These are phyloP conservation scores for Fraxinus anomala DNA, from an alignment of 257 asterid species.

Conservation along the genomic window DNA sequence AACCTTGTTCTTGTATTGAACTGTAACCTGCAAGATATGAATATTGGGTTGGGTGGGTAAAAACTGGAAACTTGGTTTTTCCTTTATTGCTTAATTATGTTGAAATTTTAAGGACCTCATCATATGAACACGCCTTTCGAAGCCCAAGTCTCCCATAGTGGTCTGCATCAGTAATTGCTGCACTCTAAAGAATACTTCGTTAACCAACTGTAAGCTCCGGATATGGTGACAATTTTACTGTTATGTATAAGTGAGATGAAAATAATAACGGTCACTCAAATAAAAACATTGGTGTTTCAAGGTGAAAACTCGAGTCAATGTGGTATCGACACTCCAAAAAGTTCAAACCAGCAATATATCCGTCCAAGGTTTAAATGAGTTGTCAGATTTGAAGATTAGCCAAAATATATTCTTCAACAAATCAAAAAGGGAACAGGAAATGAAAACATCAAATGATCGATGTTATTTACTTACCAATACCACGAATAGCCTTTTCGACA, in stretches of 20 bases:
- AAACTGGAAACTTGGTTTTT: neutral
- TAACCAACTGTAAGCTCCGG: neutral
- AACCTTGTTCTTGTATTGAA: slow-evolving; percentile 55
- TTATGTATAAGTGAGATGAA: too few species aligned
- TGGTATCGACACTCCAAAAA: too few species aligned
- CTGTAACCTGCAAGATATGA: slow-evolving; percentile 44
- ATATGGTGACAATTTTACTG: too few species aligned
- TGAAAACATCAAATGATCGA: slow-evolving; percentile 42
- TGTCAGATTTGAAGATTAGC: too few species aligned
- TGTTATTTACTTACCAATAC: slow-evolving; percentile 77
- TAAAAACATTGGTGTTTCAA: too few species aligned
- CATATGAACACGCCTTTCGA: slow-evolving; percentile 57
- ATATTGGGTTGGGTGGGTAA: neutral
- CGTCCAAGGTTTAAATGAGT: too few species aligned
- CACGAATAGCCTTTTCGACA: slow-evolving; percentile 79
- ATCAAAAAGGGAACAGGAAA: too few species aligned
- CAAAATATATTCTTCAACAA: too few species aligned
- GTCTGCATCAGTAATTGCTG: slow-evolving; percentile 74
- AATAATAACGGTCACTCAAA: too few species aligned
- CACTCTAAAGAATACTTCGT: slow-evolving; percentile 17
- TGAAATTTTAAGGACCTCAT: slow-evolving; percentile 42
- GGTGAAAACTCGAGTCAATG: too few species aligned
- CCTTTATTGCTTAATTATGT: neutral
- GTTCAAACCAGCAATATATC: too few species aligned
- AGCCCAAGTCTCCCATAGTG: slow-evolving; percentile 64